Percentiles rank a stretch among this genome's conserved stretches.
These are phyloP conservation scores for Fraxinus greggii DNA, from an alignment of 305 asterid species.

Conservation along the genomic window DNA sequence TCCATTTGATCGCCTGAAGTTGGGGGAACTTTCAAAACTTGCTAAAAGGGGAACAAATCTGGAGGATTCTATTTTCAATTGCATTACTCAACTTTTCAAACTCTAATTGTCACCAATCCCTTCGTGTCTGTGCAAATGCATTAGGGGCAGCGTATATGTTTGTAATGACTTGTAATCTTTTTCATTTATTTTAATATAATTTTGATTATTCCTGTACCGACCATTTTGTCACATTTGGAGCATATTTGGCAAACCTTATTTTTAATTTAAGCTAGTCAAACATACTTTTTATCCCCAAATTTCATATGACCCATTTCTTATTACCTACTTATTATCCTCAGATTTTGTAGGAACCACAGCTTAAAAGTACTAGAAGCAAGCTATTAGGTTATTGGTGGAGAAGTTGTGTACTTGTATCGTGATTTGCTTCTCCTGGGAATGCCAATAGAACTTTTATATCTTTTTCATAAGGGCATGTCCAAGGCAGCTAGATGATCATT, in stretches of 20 bases:
- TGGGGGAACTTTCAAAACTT: neutral
- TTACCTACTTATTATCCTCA: no score
- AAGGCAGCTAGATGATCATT: slow-evolving; percentile 1
- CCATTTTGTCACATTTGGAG: neutral
- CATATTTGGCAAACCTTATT: no score
- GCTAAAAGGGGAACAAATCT: neutral
- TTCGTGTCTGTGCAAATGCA: neutral
- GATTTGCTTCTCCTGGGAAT: neutral
- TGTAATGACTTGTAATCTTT: neutral
- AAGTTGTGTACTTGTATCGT: neutral
- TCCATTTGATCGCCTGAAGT: neutral
- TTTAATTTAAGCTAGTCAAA: no score
- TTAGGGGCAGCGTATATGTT: neutral
- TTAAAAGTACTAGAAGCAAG: neutral
- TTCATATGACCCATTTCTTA: no score
- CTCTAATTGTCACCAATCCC: neutral
- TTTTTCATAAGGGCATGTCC: neutral
- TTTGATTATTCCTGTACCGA: neutral
- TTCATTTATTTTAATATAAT: neutral
- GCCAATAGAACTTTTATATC: neutral
- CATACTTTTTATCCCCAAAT: no score
- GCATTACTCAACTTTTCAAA: neutral
- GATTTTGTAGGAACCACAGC: neutral
- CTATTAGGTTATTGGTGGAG: neutral
- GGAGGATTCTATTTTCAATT: neutral